A percentile compares a stretch with the other conserved stretches of the same genome.
phyloP scores from a whole-genome alignment of 805 yeast species.

The Myxozyma neotropica region DNA sequence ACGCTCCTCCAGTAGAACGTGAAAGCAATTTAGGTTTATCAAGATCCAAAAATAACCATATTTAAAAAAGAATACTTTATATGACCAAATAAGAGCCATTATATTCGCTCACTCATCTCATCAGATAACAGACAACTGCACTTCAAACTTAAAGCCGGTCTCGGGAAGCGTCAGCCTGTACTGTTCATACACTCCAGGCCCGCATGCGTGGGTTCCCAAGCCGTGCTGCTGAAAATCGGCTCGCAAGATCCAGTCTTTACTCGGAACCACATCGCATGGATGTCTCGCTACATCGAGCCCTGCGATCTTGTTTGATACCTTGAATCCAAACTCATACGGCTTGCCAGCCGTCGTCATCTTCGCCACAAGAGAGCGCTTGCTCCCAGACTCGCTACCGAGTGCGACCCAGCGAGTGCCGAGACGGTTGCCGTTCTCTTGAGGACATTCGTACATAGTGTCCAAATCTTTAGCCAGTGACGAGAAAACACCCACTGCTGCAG shows the following conservation, averaged over 20 bases:
- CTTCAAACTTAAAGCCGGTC: constrained; percentile 14
- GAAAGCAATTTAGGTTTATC: too few relatives aligned
- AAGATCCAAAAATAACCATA: too few relatives aligned
- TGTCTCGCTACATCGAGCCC: constrained; percentile 38
- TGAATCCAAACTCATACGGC: constrained; percentile 29
- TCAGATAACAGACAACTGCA: constrained; percentile 2
- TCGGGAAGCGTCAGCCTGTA: constrained; percentile 16
- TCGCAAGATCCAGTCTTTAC: constrained; percentile 31
- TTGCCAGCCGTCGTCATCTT: constrained; percentile 10
- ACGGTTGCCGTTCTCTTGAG: constrained; percentile 47
- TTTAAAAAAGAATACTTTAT: too few relatives aligned
- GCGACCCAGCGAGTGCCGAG: constrained; percentile 42
- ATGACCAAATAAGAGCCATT: too few relatives aligned
- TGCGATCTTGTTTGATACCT: constrained; percentile 21
- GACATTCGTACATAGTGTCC: constrained; percentile 42
- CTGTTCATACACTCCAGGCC: constrained; percentile 37
- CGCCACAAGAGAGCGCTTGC: constrained; percentile 4
- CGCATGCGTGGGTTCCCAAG: constrained; percentile 41
- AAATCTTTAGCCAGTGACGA: constrained; percentile 29
- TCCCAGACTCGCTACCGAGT: constrained; percentile 13
- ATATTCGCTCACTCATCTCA: background rate
- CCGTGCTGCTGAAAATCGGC: constrained; percentile 39
- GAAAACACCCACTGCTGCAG: constrained; percentile 40
- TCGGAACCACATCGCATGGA: constrained; percentile 35
- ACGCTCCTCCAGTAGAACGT: too few relatives aligned